Evolutionary conservation across 257 asterid genomes (phyloP), one percentile per base, ranked within the genome.

Genomic region (Solanum etuberosum): DNA sequence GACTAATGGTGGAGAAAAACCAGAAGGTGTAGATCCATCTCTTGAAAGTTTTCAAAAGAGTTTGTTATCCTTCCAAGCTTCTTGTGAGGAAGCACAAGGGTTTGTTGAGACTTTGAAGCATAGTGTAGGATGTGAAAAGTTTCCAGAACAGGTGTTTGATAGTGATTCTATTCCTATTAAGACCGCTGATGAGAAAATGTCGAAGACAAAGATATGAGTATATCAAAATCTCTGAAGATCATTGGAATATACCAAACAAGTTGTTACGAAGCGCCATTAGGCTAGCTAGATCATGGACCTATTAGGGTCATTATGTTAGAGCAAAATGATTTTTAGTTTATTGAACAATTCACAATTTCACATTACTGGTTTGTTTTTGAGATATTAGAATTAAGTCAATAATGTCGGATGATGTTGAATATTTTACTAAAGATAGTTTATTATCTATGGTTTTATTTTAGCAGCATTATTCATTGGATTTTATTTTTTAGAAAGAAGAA

Each of bases 51-150:
- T 86, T 35, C 9, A n/a, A 3, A 29, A n/a, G 21, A 68, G 23
- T 23, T 88, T 48, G 77, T 40, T 73, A 74, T 8, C 48, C 25
- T 88, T 88, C 70, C 84, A 46, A 51, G 25, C 3, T 21, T 35
- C 84, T 1, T 86, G 89, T 65, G 91, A 90, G 13, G 68, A 65
- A 16, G 91, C 89, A 7, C 54, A 83, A 31, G 86, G 11, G 8
- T 88, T 83, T 59, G 83, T 90, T 67, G n/a, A 77, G 10, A 18
- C 14, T 43, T 48, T 68, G 8, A 86, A 76, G 61, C 81, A 88
- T n/a, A 83, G 38, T 9, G 37, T 90, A 48, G 68, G 82, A 32
- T 48, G 84, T 14, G 57, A 65, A 40, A 29, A 46, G 10, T 80
- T 29, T 80, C 84, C 65, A 6, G 23, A 4, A 21, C n/a, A 34